Evolutionary conservation across 1,284 basidiomycete species (phyloP).

Genomic region (Pseudozyma hubeiensis): DNA sequence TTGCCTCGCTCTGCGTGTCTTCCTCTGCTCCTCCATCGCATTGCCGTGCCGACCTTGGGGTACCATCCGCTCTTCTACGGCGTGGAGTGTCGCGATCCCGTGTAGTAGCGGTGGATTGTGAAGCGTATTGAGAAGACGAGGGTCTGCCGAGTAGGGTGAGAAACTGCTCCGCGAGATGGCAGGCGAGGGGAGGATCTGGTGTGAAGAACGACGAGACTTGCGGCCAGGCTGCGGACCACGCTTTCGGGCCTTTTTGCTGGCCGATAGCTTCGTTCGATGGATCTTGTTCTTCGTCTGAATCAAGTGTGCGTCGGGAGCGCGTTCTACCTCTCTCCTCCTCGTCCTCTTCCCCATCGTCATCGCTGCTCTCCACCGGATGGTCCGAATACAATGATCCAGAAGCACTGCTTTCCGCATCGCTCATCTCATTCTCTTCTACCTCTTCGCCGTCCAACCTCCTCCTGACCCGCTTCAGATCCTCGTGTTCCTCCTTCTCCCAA

Average conservation of each 20-base stretch:
- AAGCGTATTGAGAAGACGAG: neutral
- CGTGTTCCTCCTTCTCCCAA: conserved; percentile 14
- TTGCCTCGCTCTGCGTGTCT: neutral
- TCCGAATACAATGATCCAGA: conserved; percentile 7
- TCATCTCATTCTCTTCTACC: neutral
- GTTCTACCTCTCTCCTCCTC: conserved; percentile 6
- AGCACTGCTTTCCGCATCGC: conserved; percentile 1
- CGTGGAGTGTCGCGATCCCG: neutral
- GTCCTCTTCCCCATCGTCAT: conserved; percentile 1
- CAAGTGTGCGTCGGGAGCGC: neutral
- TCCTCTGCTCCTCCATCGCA: neutral
- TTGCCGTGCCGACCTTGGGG: neutral
- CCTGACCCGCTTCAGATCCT: conserved; percentile 2
- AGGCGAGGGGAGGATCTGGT: conserved; percentile 5
- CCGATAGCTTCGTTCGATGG: neutral
- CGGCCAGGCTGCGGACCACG: conserved; percentile 26
- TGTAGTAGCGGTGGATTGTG: neutral
- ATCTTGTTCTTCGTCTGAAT: neutral
- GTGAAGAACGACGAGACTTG: conserved; percentile 10
- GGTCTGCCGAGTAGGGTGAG: conserved; percentile 7
- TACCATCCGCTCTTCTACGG: neutral
- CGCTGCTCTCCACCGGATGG: neutral
- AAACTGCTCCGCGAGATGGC: conserved; percentile 17
- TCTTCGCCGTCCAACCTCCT: conserved; percentile 2
- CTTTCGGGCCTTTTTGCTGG: conserved; percentile 10